Evolutionary conservation across 495 filamentous ascomycete species (phyloP), one percentile per base, ranked within the genome.

Genomic region (Hypoxylon fragiforme): DNA sequence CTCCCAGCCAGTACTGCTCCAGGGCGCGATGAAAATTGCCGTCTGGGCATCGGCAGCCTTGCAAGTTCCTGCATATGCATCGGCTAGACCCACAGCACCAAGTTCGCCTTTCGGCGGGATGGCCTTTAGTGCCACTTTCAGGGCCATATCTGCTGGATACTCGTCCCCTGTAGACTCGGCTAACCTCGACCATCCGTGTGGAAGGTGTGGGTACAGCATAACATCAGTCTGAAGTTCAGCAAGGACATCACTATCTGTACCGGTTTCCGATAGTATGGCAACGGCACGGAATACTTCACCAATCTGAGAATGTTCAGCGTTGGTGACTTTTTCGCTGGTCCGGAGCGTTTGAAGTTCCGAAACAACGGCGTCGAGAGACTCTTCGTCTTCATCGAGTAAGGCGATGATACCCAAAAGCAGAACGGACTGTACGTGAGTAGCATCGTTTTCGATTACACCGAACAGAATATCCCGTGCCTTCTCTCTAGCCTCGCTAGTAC

Each of bases 401-500:
- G 90, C 87, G 59, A 97, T 88, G 1, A 86, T 82, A 9, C 91
- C 92, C 0, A 97, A 75, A 13, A 97, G 79, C 4, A 87, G 78
- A 8, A 91, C 82, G 1, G 90, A 85, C 30, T 83, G 85, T 6
- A 94, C 76, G 60, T 97, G 92, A 3, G 83, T 80, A 0, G 87
- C 82, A 44, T 87, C 70, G 15, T 64, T 77, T 62, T 91, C 87
- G 12, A 95, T 84, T 42, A 86, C 73, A 11, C 85, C 84, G 60
- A 95, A 90, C 15, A 97, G 71, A 50, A 94, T 81, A 40, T 95
- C 84, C 3, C 89, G 80, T 9, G 92, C 90, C 47, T 90, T 81
- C 34, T 79, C 79, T 32, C 84, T 78, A 40, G 91, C 87, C 9
- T 87, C 82, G 6, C 87, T 82, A 1, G 83, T 84, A 18, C 89